Base-by-base conservation (phyloP, 2,329 filamentous ascomycete genomes). In the Aspergillus flavus region DNA sequence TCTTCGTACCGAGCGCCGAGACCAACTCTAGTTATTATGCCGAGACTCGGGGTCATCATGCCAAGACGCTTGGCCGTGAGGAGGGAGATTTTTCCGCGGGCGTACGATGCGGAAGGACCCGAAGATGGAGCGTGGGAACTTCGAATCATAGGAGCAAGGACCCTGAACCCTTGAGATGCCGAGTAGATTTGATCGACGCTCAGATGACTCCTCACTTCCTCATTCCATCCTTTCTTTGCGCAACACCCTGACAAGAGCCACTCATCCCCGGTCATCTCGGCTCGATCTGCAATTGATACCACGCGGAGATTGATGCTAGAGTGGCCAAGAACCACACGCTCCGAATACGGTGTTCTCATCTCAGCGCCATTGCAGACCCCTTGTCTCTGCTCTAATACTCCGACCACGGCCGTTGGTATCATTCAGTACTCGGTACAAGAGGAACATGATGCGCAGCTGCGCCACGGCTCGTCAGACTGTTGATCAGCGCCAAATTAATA, bases 21-120 rank as follows among this genome's bases (percentile, higher is more conserved):
- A 55, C 52, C 52, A 39, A 1, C 3, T 19, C 32, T 19, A 23
- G 6, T 36, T 36, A 23, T 36, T 55, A 12, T 59, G 57, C 57
- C 57, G 36, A 59, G 57, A 52, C 23, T 52, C 57, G 57, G 45
- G 55, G 45, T 46, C 45, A 41, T 28, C 32, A 52, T 21, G 57
- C 57, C 57, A 59, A 59, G 57, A 2, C 11, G 32, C 57, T 59
- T 59, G 57, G 57, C 57, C 7, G 45, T 48, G 57, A 59, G 57
- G 57, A 59, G 32, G 45, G 30, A 32, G 48, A 34, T 55, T 36
- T 55, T 21, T 36, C 34, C 21, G 32, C 32, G n/a, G 32, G 52
- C n/a, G 6, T 39, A 32, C 11, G 52, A 21, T 55, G 34, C 52
- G 52, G 52, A 55, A 55, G 52, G 52, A 55, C 52, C 52, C 52